These are phyloP conservation scores for Neurospora sp. DNA, from an alignment of 495 filamentous ascomycete species.

Conservation along the genomic window DNA sequence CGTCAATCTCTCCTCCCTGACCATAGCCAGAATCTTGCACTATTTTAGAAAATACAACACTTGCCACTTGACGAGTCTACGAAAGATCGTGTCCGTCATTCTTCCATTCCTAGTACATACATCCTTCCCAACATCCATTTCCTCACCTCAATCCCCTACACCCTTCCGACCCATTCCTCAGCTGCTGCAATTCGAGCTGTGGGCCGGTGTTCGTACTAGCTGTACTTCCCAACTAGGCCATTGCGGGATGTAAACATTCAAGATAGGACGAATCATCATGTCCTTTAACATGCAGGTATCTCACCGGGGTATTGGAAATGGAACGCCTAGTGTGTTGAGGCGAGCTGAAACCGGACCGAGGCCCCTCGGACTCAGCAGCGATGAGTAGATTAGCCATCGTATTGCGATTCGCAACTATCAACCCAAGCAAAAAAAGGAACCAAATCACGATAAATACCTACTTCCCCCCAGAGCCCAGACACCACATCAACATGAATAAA, in stretches of 20 bases:
- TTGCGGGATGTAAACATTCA: neutral
- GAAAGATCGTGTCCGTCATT: neutral
- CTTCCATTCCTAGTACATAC: neutral
- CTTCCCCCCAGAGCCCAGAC: too few species aligned
- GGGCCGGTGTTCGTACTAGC: neutral
- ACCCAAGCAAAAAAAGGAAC: too few species aligned
- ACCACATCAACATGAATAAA: neutral
- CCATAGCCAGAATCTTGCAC: neutral
- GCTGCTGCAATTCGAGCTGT: neutral
- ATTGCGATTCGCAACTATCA: too few species aligned
- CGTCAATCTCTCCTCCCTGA: neutral
- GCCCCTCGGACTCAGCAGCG: neutral
- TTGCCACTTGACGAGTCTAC: neutral
- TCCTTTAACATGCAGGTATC: neutral
- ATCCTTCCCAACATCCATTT: neutral
- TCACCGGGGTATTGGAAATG: neutral
- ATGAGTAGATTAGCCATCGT: too few species aligned
- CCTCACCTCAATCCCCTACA: neutral
- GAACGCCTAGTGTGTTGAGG: neutral
- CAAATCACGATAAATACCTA: too few species aligned
- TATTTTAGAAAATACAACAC: too few species aligned
- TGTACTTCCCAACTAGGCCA: neutral
- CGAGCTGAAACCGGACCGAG: neutral
- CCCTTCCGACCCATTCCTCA: neutral
- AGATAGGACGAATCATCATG: neutral